A percentile compares a stretch with the other conserved stretches of the same genome.
These are phyloP conservation scores for Cenococcum geophilum DNA, from an alignment of 495 filamentous ascomycete species.

Conservation along the genomic window DNA sequence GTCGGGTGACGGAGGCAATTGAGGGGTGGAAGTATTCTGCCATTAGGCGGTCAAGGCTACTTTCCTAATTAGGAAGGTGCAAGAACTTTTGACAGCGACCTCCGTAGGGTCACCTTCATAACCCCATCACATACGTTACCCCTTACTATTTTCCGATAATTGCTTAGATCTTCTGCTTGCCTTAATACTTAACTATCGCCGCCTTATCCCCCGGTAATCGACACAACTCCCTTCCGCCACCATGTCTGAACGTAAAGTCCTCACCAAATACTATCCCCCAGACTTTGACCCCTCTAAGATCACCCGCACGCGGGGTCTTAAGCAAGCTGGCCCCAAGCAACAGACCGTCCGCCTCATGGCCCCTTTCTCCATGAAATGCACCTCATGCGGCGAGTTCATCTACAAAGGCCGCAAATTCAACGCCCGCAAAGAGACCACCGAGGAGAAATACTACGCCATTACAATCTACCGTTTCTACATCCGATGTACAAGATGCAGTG, in stretches of 20 bases:
- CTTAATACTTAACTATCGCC: neutral
- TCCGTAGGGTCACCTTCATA: too few species aligned
- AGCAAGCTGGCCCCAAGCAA: constrained; percentile 69
- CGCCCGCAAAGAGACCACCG: constrained; percentile 87
- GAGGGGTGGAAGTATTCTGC: too few species aligned
- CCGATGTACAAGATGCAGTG: constrained; percentile 80
- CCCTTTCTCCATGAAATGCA: constrained; percentile 92
- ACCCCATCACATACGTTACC: too few species aligned
- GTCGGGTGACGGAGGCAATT: too few species aligned
- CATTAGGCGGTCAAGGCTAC: too few species aligned
- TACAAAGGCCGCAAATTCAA: constrained; percentile 97
- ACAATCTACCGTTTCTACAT: constrained; percentile 94
- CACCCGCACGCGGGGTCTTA: constrained; percentile 61
- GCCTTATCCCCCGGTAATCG: neutral
- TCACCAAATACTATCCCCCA: constrained; percentile 73
- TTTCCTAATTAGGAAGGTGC: too few species aligned
- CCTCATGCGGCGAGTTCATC: constrained; percentile 88
- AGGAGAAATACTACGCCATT: constrained; percentile 85
- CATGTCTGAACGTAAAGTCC: constrained; percentile 92
- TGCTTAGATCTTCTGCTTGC: too few species aligned
- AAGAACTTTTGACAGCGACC: too few species aligned
- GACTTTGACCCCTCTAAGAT: constrained; percentile 93
- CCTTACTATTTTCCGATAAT: too few species aligned
- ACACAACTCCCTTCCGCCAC: constrained; percentile 25
- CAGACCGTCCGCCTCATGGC: constrained; percentile 95